Percentiles rank a stretch among this genome's conserved stretches.
phyloP scores from a whole-genome alignment of 2,329 filamentous ascomycete species.

The Ceratocystis cacaofunesta region DNA sequence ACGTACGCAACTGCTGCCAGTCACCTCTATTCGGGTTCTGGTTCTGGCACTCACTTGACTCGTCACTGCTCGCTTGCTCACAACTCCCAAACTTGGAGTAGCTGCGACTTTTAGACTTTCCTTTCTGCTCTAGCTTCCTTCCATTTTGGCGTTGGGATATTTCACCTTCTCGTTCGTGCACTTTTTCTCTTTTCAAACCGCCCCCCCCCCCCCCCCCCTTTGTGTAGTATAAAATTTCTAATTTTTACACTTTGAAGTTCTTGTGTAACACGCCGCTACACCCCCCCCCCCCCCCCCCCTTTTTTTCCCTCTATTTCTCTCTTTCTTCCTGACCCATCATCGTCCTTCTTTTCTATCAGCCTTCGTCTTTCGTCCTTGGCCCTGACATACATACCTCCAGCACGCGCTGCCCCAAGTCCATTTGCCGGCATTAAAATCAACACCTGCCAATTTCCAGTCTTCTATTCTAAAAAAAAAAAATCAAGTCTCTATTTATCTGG shows the following conservation, averaged over 20 bases:
- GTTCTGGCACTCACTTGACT: neutral
- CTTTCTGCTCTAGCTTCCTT: neutral
- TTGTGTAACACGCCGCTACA: too few relatives aligned
- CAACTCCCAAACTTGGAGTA: neutral
- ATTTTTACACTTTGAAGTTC: too few relatives aligned
- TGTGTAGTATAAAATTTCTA: too few relatives aligned
- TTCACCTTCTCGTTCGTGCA: neutral
- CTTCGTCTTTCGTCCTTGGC: neutral
- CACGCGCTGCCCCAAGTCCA: neutral
- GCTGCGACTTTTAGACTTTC: neutral
- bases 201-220: neutral
- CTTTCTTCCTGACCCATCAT: neutral
- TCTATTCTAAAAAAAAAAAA: neutral
- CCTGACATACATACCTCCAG: neutral
- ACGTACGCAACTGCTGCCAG: neutral
- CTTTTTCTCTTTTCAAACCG: neutral
- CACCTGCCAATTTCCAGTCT: neutral
- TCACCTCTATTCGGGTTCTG: neutral
- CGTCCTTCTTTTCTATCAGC: neutral
- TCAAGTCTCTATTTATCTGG: neutral
- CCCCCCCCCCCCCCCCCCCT: neutral
- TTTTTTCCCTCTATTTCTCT: neutral
- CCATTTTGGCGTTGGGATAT: conserved; percentile 4
- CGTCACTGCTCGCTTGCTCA: neutral
- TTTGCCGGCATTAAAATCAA: neutral